Evolutionary conservation across 2,329 filamentous ascomycete genomes (phyloP), one percentile per base, ranked within the genome.

Genomic region (Elsinoe arachidis): DNA sequence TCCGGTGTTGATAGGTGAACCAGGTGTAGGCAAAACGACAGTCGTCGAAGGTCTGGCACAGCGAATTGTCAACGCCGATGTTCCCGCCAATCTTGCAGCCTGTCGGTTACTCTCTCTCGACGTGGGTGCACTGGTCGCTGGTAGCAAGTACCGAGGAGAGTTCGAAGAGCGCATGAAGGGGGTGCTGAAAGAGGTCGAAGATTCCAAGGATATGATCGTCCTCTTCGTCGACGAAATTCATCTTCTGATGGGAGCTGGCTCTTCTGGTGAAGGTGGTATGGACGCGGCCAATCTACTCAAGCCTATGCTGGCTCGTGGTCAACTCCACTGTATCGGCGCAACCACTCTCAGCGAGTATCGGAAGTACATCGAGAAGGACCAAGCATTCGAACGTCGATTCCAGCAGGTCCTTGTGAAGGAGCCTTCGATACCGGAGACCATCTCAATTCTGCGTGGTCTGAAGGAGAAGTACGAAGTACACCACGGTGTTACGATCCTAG

Each of bases 141-240:
- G 93, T 64, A 96, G 90, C 82, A 99, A 99, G 76, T 99, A 95
- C 77, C 86, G 93, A 52, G 93, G 93, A 76, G 93, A 99, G 72
- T 99, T 99, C 60, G 93, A 99, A 72, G 93, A 99, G 78, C 84
- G 93, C 65, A 97, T 99, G 91, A 99, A 99, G 81, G 91, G 92
- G 57, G 93, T 99, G 4, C 74, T 99, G 66, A 99, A 97, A 73
- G 93, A 99, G 75, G 96, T 99, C 59, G 82, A 91, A 64, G 86
- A 95, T 58, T 90, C 90, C 54, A 95, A 93, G 70, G 92, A 97
- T 58, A 96, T 91, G 78, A 96, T 99, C 68, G 87, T 99, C 55
- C 84, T 99, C 61, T 99, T 99, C 66, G 93, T 99, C 64, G 93
- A 99, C 73, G 93, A 99, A 73, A 99, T 99, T 63, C 93, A 99